Percentiles rank a stretch among this genome's conserved stretches.
Evolutionary conservation across 305 asterid genomes (phyloP).

Genomic region (Fraxinus ornus): DNA sequence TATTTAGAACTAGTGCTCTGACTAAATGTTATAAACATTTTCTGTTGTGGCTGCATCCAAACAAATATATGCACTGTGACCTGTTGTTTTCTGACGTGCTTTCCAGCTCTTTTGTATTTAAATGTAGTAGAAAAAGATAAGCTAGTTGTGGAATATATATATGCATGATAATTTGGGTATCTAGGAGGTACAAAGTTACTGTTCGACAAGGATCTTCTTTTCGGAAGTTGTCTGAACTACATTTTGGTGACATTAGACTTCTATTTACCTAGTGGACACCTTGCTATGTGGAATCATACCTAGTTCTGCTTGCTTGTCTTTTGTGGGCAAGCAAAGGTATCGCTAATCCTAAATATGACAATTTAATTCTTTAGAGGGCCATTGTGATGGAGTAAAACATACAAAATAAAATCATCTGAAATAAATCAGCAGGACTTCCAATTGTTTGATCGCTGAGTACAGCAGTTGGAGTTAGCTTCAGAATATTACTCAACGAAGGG

Average conservation of each 20-base stretch:
- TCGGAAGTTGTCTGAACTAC: background rate
- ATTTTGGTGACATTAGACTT: background rate
- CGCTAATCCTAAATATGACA: background rate
- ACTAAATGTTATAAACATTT: background rate
- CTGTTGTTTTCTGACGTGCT: background rate
- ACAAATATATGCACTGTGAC: background rate
- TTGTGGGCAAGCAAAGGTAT: slow-evolving; percentile 5
- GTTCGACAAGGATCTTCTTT: background rate
- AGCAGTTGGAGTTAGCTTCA: background rate
- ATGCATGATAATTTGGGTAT: background rate
- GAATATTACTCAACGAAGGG: background rate
- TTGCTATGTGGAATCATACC: background rate
- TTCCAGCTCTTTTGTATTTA: background rate
- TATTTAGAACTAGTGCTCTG: background rate
- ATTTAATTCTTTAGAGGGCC: background rate
- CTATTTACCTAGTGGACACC: background rate
- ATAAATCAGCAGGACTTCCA: background rate
- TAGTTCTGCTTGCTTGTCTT: background rate
- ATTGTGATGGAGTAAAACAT: background rate
- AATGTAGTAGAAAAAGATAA: background rate
- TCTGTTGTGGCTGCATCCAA: background rate
- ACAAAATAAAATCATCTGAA: background rate
- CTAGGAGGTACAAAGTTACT: background rate
- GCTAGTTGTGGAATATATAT: background rate
- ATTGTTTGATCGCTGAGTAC: background rate